These are phyloP conservation scores for Lactarius evosmus DNA, from an alignment of 768 basidiomycete species.

Conservation along the genomic window DNA sequence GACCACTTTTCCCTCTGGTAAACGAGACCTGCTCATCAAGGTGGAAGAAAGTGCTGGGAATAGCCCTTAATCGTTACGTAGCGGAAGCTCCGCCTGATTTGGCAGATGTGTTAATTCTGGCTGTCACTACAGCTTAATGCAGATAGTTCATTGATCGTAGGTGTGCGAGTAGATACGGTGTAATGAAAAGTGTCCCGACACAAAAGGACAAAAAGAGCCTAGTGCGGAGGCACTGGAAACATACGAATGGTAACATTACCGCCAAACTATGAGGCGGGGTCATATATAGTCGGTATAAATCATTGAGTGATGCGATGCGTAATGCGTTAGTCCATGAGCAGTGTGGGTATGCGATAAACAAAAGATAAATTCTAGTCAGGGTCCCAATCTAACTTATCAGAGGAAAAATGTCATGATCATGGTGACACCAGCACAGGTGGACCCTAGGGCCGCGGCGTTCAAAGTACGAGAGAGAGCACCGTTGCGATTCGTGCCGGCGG, in stretches of 20 bases:
- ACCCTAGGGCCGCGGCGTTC: not conserved
- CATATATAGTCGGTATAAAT: not conserved
- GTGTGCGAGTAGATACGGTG: not conserved
- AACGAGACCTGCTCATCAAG: not conserved
- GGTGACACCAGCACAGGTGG: not conserved
- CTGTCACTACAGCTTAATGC: not conserved
- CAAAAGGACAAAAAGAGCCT: not conserved
- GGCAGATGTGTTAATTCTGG: not conserved
- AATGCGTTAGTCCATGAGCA: conserved; percentile 3
- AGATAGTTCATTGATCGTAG: not conserved
- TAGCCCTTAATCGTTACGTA: not conserved
- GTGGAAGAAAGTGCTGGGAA: not conserved
- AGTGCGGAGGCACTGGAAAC: not conserved
- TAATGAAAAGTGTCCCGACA: not conserved
- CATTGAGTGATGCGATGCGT: not conserved
- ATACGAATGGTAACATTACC: not conserved
- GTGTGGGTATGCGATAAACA: not conserved
- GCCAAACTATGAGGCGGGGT: not conserved
- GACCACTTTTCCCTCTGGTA: not conserved
- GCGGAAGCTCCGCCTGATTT: not conserved
- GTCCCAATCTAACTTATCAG: not conserved
- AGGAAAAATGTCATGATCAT: not conserved
- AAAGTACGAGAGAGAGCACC: not conserved
- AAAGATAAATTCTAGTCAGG: not conserved
- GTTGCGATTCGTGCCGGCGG: not conserved